Base-by-base conservation (phyloP, 2,329 filamentous ascomycete species). In the Cryoendolithus antarcticus region DNA sequence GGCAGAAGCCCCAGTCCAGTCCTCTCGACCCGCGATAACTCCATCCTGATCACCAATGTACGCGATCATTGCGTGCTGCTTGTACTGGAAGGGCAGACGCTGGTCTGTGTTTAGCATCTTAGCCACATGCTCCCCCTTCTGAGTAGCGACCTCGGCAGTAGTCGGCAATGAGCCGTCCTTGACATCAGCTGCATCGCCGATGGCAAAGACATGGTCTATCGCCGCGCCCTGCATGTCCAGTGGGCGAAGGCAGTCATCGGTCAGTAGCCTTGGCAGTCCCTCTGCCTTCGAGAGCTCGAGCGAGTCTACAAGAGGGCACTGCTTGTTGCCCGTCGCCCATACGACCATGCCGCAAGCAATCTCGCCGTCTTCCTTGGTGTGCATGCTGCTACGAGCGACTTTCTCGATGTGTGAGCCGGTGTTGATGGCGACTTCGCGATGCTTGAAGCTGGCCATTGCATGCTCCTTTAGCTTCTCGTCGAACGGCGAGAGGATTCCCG, bases 41-140 rank as follows among this genome's bases (percentile, higher is more conserved):
- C 64, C 64, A 42, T 67, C 64, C 9, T 55, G 54, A n/a, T 52
- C 45, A 2, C 64, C 64, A 15, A 66, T 51, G 42, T 66, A 67
- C 1, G 62, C 59, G 30, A 66, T 45, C 9, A 60, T 48, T 0
- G 56, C 53, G 34, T 56, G 60, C 32, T 63, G 55, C 38, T 60
- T 50, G 42, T 64, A 66, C 38, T 56, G 48, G 44, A 65, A 66
- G 4, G 55, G 48, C 28, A 39, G 38, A 32, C 31, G 32, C 19
- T 38, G 35, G 6, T 45, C 32, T 7, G 35, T 42, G 33, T 60
- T 60, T 10, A 60, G 36, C 28, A 49, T 46, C 11, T 48, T 45
- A 1, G 53, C 50, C 4, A 62, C 49, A 34, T 61, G 62, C 32
- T 61, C 51, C 4, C 54, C 60, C 39, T 63, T 62, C 35, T 63